Base-by-base conservation (phyloP, 768 basidiomycete genomes). In the Filobasidium floriforme region DNA sequence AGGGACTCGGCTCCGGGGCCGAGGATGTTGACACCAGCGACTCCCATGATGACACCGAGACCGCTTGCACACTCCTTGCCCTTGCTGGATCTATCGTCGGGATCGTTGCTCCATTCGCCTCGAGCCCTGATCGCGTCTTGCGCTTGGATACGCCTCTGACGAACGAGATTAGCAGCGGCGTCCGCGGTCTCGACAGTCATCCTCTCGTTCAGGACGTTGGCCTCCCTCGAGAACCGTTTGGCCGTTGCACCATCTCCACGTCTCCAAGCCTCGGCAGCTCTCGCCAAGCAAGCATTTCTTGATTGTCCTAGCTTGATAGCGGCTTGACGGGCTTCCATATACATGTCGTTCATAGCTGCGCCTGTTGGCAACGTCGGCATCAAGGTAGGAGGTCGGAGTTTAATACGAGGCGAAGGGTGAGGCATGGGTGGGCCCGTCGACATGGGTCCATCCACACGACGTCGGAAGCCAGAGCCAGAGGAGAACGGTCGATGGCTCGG, bases 211-310 rank as follows among this genome's bases (percentile, higher is more conserved):
- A 96, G 80, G 49, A 94, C 91, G 72, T 94, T 90, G 0, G 92
- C 96, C 74, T 98, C 93, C 49, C 90, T 82, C 69, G 88, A 90
- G 80, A 94, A 98, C 57, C 91, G 83, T 79, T 97, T 96, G 43
- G 96, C 96, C 0, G 89, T 88, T 0, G 93, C 92, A 1, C 94
- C 94, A 71, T 99, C 96, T 0, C 94, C 93, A 1, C 91, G 84
- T 63, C 90, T 84, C 90, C 92, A 99, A 2, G 93, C 92, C 73
- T 96, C 92, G 1, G 96, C 94, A 14, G 96, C 96, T 52, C 92
- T 86, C 1, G 90, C 90, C 29, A 99, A 82, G 77, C 90, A 96
- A 18, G 91, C 91, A 72, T 98, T 98, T 43, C 96, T 83, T 40
- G 90, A 90, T 1, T 91, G 89, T 60, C 94, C 96, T 26, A 97